A percentile compares a stretch with the other conserved stretches of the same genome.
These are phyloP conservation scores for Talaromyces sp. DNA, from an alignment of 2,329 filamentous ascomycete genomes.

Conservation along the genomic window DNA sequence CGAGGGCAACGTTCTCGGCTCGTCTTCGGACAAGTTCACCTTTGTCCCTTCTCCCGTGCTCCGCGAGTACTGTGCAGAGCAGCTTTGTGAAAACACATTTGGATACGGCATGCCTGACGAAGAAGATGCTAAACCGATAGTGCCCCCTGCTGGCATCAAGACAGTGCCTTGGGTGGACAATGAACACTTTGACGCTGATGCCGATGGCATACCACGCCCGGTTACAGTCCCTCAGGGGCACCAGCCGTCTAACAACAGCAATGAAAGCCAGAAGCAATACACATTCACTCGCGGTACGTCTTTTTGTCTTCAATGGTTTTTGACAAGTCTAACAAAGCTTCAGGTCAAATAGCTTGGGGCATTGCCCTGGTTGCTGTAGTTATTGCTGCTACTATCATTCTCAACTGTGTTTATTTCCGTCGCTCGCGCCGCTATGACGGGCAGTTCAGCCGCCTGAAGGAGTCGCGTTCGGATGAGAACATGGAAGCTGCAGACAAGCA, in stretches of 20 bases:
- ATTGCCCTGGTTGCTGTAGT: not conserved
- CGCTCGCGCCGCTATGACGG: not conserved
- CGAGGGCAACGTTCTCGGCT: conserved; percentile 26
- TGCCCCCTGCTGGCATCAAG: conserved; percentile 18
- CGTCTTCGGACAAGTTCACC: conserved; percentile 27
- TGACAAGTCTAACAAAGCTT: not conserved
- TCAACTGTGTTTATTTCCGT: not conserved
- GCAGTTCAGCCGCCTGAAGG: not conserved
- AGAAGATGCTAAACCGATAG: conserved; percentile 16
- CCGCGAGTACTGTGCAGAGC: conserved; percentile 24
- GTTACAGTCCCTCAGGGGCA: not conserved
- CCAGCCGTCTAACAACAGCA: not conserved
- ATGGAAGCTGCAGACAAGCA: not conserved
- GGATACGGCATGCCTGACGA: conserved; percentile 27
- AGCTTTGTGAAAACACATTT: conserved; percentile 23
- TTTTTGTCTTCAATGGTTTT: not conserved
- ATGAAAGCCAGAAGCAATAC: not conserved
- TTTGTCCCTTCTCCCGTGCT: conserved; percentile 33
- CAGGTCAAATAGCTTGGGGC: not conserved
- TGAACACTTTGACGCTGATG: not conserved
- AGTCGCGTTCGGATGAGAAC: not conserved
- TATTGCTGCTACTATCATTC: not conserved
- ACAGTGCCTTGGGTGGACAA: not conserved
- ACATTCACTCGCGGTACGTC: not conserved
- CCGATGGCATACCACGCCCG: not conserved